A percentile compares a stretch with the other conserved stretches of the same genome.
phyloP scores from a whole-genome alignment of 805 yeast genomes.

The Cyberlindnera xylosilytica region DNA sequence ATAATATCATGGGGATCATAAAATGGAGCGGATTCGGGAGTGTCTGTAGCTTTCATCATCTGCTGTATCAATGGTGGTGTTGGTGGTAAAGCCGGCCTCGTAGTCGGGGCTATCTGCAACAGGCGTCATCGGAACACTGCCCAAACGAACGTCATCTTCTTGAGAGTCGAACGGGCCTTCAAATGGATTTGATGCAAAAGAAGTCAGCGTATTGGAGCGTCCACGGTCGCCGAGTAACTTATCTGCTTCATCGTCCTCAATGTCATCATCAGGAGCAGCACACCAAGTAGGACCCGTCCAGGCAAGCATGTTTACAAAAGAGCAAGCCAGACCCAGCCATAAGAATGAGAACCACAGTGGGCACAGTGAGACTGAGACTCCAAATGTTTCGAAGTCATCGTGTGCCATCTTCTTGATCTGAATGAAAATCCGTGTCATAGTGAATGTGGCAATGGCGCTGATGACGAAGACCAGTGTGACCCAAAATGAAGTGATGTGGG shows the following conservation, averaged over 20 bases:
- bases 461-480: slow-evolving; percentile 35
- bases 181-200: slow-evolving; percentile 1
- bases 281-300: slow-evolving; percentile 54
- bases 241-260: slow-evolving; percentile 9
- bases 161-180: neutral
- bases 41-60: neutral
- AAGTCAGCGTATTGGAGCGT: neutral
- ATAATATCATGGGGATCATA: slow-evolving; percentile 1
- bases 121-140: neutral
- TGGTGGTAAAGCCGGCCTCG: neutral
- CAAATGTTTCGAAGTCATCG: slow-evolving; percentile 41
- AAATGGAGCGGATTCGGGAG: slow-evolving; percentile 3
- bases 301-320: slow-evolving; percentile 17
- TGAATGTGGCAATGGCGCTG: slow-evolving; percentile 30
- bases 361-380: slow-evolving; percentile 43
- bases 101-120: neutral
- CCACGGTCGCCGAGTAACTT: neutral
- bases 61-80: neutral
- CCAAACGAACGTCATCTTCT: neutral
- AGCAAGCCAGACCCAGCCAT: slow-evolving; percentile 34
- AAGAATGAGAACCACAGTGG: slow-evolving; percentile 37
- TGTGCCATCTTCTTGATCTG: slow-evolving; percentile 8
- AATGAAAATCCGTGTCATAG: slow-evolving; percentile 31
- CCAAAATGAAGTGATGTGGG: slow-evolving; percentile 36
- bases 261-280: slow-evolving; percentile 38